Evolutionary conservation across 148 eudicot species (phyloP).

Genomic region (Polygonum maritimum): DNA sequence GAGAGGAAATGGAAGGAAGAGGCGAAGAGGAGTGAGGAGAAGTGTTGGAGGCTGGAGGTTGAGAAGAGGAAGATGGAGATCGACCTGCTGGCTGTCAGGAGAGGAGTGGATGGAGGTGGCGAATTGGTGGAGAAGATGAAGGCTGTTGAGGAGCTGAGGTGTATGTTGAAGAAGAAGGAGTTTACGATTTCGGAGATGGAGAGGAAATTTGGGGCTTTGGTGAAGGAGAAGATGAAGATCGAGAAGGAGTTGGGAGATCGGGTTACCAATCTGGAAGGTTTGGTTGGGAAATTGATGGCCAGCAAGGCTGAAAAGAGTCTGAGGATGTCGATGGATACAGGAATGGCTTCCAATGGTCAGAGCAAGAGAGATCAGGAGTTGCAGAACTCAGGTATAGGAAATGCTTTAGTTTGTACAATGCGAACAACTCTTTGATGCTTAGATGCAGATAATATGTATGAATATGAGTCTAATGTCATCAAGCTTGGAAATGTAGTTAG

Average conservation of each 20-base stretch:
- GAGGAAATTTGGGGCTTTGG: not conserved
- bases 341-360: not conserved
- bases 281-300: not conserved
- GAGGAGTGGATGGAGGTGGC: not conserved
- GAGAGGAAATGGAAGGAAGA: not conserved
- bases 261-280: not conserved
- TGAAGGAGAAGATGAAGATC: not conserved
- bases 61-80: constrained; percentile 8
- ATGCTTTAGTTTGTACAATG: not conserved
- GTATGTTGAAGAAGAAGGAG: not conserved
- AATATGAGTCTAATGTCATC: not conserved
- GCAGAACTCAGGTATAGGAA: not conserved
- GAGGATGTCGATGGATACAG: not conserved
- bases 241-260: not conserved
- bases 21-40: not conserved
- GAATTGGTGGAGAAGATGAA: not conserved
- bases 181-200: not conserved
- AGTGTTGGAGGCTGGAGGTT: not conserved
- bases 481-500: not conserved
- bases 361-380: not conserved
- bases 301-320: not conserved
- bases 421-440: not conserved
- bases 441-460: not conserved
- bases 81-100: not conserved
- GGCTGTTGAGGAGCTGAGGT: not conserved